Evolutionary conservation across 768 basidiomycete species (phyloP).

Genomic region (Cystofilobasidium macerans): DNA sequence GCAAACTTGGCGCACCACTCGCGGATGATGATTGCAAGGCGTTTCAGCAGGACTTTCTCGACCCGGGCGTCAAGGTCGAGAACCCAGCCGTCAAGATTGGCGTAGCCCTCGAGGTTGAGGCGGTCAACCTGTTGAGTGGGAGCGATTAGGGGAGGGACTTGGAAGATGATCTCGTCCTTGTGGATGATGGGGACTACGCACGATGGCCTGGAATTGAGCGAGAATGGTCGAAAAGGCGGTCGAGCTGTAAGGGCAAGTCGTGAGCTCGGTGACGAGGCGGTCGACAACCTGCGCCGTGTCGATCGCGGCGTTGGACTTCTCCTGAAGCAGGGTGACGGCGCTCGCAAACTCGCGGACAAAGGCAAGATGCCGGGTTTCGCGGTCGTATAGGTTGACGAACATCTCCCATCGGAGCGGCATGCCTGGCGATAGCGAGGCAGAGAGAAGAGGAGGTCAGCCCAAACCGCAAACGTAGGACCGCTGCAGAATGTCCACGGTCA

Average conservation of each 20-base stretch:
- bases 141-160: background rate
- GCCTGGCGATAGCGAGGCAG: constrained; percentile 44
- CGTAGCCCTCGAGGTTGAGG: constrained; percentile 89
- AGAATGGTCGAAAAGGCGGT: constrained; percentile 74
- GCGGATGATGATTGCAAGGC: constrained; percentile 65
- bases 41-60: constrained; percentile 62
- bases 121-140: constrained; percentile 59
- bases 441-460: background rate
- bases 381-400: constrained; percentile 87
- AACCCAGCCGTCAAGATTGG: constrained; percentile 87
- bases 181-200: constrained; percentile 39
- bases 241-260: constrained; percentile 69
- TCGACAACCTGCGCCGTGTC: constrained; percentile 79
- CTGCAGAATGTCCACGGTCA: background rate
- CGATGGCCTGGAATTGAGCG: constrained; percentile 69
- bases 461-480: too few relatives aligned
- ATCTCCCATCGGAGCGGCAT: constrained; percentile 96
- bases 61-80: constrained; percentile 68
- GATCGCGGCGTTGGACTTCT: constrained; percentile 89
- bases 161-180: too few relatives aligned
- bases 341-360: constrained; percentile 94
- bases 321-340: constrained; percentile 68
- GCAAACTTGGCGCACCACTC: constrained; percentile 85
- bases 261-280: constrained; percentile 72
- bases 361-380: constrained; percentile 78